Evolutionary conservation across 345 rosid genomes (phyloP), one percentile per base, ranked within the genome.

Genomic region (Camelina hispida): DNA sequence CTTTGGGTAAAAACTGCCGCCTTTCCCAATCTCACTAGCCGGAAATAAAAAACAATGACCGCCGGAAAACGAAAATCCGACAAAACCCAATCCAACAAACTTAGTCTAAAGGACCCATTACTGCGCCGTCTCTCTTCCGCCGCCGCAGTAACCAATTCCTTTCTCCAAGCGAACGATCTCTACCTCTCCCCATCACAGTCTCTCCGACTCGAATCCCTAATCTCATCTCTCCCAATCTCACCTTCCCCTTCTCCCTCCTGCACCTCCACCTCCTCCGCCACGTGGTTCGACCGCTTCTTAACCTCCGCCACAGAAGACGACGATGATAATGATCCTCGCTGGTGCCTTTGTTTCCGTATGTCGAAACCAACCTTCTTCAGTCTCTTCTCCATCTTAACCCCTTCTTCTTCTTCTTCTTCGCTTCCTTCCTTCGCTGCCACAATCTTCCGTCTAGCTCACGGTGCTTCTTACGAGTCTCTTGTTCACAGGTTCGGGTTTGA

Each of bases 361-460:
- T 84, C 90, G 0, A 81, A 78, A 44, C 72, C 85, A 3, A 82
- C 82, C 1, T 88, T 93, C 73, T 71, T 51, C 61, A 48, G 17
- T 20, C 96, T 89, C 67, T 83, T 85, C 63, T 76, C 82, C 2
- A 47, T 78, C 62, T 66, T 92, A 28, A 64, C 82, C 46, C 85
- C 87, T 28, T 14, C 63, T 69, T 47, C 84, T 23, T 47, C 84
- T 28, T 14, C 63, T 70, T 47, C 84, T 28, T 48, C 84, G 77
- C 22, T 81, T 84, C 35, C 79, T 72, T 69, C 87, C 59, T 80
- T 92, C 16, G 92, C 88, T 1, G 86, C 92, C 22, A 52, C 93
- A 18, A 80, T 93, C 73, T 87, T 81, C 82, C 91, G 94, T 75
- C 92, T 93, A 65, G 80, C 97, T 25, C 97, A 89, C 47, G 91